phyloP scores from a whole-genome alignment of 345 rosid genomes.

The Aquilaria yunnanensis region DNA sequence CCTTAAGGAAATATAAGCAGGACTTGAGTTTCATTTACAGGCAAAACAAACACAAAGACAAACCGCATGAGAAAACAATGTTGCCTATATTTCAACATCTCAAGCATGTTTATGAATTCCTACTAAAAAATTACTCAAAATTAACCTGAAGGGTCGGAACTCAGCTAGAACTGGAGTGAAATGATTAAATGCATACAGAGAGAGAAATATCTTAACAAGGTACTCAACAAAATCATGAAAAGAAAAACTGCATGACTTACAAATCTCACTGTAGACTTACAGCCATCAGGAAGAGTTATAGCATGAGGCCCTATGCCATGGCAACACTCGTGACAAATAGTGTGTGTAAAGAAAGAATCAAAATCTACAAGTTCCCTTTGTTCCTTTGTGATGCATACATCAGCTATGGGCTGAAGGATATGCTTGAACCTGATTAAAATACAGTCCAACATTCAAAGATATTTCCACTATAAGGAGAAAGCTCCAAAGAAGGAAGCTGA shows the following conservation, averaged over 20 bases:
- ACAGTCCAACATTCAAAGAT: neutral
- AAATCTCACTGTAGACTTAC: slow-evolving; percentile 79
- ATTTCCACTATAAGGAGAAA: too few relatives aligned
- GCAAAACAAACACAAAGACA: too few relatives aligned
- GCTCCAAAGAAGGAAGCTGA: too few relatives aligned
- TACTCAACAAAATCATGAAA: neutral
- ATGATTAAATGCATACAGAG: slow-evolving; percentile 1
- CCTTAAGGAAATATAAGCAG: too few relatives aligned
- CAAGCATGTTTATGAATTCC: too few relatives aligned
- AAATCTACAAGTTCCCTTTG: slow-evolving; percentile 80
- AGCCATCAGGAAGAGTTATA: slow-evolving; percentile 83
- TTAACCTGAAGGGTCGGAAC: neutral
- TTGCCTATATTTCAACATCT: too few relatives aligned
- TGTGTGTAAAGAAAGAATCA: slow-evolving; percentile 92
- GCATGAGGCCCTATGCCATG: slow-evolving; percentile 97
- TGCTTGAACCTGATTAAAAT: slow-evolving; percentile 60
- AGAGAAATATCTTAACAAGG: neutral
- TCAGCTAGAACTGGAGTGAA: neutral
- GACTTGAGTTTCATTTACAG: too few relatives aligned
- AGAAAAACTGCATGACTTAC: slow-evolving; percentile 27
- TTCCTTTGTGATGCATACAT: slow-evolving; percentile 54
- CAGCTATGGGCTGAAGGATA: slow-evolving; percentile 83
- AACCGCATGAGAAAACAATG: too few relatives aligned
- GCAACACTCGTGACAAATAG: slow-evolving; percentile 92
- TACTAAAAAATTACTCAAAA: too few relatives aligned